Percentiles rank a stretch among this genome's conserved stretches.
Conservation (phyloP, 495 filamentous ascomycete genomes). For the Hypomontagnella monticulosa region DNA sequence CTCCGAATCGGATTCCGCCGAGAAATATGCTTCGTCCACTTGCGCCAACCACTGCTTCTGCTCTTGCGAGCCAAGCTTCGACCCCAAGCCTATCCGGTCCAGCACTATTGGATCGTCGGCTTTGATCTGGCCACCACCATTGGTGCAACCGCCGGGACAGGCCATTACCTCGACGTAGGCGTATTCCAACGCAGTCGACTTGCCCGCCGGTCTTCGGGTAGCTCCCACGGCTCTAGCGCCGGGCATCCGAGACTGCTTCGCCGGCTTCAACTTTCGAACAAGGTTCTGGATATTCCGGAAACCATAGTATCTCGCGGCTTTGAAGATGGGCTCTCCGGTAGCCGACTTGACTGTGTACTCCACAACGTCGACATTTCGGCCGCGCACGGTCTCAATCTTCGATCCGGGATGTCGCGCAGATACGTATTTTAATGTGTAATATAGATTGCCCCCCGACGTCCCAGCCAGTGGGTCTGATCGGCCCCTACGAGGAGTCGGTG, state of each 20-base stretch:
- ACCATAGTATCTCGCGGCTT: slow-evolving; percentile 90
- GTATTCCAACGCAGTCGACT: slow-evolving; percentile 66
- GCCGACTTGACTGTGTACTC: slow-evolving; percentile 74
- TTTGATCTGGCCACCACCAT: slow-evolving; percentile 95
- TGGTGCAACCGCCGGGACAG: slow-evolving; percentile 96
- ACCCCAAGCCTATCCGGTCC: slow-evolving; percentile 53
- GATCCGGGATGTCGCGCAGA: slow-evolving; percentile 74
- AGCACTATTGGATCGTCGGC: slow-evolving; percentile 73
- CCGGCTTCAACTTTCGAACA: slow-evolving; percentile 86
- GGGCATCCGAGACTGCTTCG: slow-evolving; percentile 76
- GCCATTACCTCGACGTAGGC: slow-evolving; percentile 98
- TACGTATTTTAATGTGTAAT: slow-evolving; percentile 79
- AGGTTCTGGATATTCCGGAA: slow-evolving; percentile 99
- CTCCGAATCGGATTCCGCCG: slow-evolving; percentile 68
- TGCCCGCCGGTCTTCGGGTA: slow-evolving; percentile 58
- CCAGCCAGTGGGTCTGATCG: slow-evolving; percentile 60
- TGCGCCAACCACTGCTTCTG: slow-evolving; percentile 86
- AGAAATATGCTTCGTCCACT: slow-evolving; percentile 96
- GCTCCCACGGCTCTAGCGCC: slow-evolving; percentile 66
- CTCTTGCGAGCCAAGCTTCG: slow-evolving; percentile 71
- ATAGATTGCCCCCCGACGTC: slow-evolving; percentile 88
- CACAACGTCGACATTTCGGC: slow-evolving; percentile 88
- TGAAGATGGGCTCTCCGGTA: slow-evolving; percentile 70
- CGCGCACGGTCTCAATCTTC: slow-evolving; percentile 71
- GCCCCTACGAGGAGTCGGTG: slow-evolving; percentile 41